Evolutionary conservation across 805 yeast genomes (phyloP), one percentile per base, ranked within the genome.

Genomic region (Torulaspora maleeae): DNA sequence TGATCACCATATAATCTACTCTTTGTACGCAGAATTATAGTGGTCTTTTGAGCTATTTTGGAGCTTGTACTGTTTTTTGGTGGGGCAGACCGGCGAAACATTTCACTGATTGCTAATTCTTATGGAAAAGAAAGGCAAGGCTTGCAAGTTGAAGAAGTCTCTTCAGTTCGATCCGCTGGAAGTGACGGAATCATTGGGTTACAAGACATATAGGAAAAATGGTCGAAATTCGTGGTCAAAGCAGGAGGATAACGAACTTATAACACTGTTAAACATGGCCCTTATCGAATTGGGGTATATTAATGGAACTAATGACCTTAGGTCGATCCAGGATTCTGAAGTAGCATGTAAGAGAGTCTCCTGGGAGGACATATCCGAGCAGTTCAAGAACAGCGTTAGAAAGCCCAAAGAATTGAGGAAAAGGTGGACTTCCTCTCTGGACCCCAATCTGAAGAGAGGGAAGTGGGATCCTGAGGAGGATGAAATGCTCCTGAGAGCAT

Each of bases 381-480:
- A 48, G 58, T 74, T 68, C 62, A 74, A 56, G 51, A 67, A 55
- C 67, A 69, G 72, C 61, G 72, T 51, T 57, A 70, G 96, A 43
- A 82, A 84, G 55, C 75, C 87, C 10, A 87, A 85, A 56, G 95
- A 88, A 60, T 85, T 95, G 59, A 75, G 88, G 28, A 89, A 88
- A 63, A 69, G 97, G 47, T 90, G 97, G 97, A 70, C 78, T 13
- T 83, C 83, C 51, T 86, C 95, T 1, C 66, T 90, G 33, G 93
- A 88, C 63, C 97, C 97, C 2, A 77, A 73, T 47, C 69, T 90
- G 49, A 77, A 80, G 44, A 85, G 86, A 53, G 97, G 97, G 1
- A 79, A 80, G 59, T 90, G 97, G 97, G 84, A 93, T 1, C 63
- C 74, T 11, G 83, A 76, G 33, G 97, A 90, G 62, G 97, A 90